Evolutionary conservation across 2,329 filamentous ascomycete genomes (phyloP), one percentile per base, ranked within the genome.

Genomic region (Capronia americana): DNA sequence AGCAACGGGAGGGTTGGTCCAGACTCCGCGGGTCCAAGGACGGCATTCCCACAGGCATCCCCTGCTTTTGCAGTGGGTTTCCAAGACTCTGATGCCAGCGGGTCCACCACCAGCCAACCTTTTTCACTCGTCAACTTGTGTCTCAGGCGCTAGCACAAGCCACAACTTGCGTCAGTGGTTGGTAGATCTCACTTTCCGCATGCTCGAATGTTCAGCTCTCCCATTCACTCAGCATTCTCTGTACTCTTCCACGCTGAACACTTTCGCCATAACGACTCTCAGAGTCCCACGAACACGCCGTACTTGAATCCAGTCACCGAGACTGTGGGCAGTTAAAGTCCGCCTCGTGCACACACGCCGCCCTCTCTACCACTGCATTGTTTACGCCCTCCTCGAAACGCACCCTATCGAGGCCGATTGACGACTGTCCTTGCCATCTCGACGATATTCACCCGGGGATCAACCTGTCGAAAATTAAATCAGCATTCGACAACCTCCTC

Each of bases 81-180:
- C 48, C 57, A 59, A n/a, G 57, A 17, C 57, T 28, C 10, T 17
- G 57, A 59, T 48, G 41, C 12, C 8, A 26, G 46, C 24, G 34
- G 57, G 30, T 26, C 38, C 46, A 12, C 7, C 55, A 53, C 48
- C 61, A 64, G 56, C 65, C 65, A 67, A 67, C 61, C 62, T 57
- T 65, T 55, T 57, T 46, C 59, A 7, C 28, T 57, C n/a, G 24
- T 61, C 20, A 41, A 20, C 58, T 6, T 20, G 51, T 23, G 12
- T 48, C 54, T 57, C 30, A 30, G 51, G 65, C 61, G 61, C 62
- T 65, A 67, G 32, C 48, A 46, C 64, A 67, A 68, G 65, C 65
- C 68, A 69, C 68, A 67, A 28, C 68, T 70, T 70, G 68, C 68
- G 68, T 70, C 65, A 70, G 53, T 69, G 65, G 55, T 61, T 56